These are phyloP conservation scores for Bacidia gigantensis DNA, from an alignment of 495 filamentous ascomycete genomes.

Conservation along the genomic window DNA sequence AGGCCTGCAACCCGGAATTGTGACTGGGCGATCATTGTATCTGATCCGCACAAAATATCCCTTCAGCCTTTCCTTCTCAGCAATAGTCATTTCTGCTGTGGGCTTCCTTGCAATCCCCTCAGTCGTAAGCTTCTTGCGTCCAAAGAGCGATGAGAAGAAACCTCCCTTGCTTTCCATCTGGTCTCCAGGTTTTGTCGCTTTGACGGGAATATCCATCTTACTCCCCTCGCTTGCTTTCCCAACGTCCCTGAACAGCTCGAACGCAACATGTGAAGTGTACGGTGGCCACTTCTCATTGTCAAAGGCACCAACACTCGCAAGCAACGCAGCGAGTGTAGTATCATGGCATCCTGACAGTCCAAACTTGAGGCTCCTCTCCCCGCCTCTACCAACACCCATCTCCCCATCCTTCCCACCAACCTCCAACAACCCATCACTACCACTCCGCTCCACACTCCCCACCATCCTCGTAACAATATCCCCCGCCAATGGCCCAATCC, in stretches of 20 bases:
- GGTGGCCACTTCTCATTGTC: constrained; percentile 68
- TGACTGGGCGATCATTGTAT: constrained; percentile 75
- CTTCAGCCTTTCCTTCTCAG: constrained; percentile 41
- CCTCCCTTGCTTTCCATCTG: constrained; percentile 18
- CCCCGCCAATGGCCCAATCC: constrained; percentile 71
- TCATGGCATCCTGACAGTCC: constrained; percentile 85
- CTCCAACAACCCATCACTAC: constrained; percentile 40
- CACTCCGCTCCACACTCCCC: constrained; percentile 48
- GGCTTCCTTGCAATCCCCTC: constrained; percentile 28
- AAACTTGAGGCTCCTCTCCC: constrained; percentile 46
- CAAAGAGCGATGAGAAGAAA: constrained; percentile 8
- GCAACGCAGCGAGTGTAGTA: constrained; percentile 71
- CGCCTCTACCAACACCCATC: constrained; percentile 25
- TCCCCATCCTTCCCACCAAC: constrained; percentile 29
- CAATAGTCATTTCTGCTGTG: constrained; percentile 30
- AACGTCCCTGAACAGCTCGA: constrained; percentile 64
- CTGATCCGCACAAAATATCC: constrained; percentile 86
- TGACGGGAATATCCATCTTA: constrained; percentile 7
- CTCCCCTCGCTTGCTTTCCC: constrained; percentile 21
- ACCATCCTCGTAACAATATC: constrained; percentile 82
- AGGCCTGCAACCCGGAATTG: constrained; percentile 64
- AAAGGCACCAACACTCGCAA: constrained; percentile 69
- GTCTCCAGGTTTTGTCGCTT: constrained; percentile 7
- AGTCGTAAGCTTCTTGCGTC: constrained; percentile 6
- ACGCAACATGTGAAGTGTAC: constrained; percentile 78